A percentile compares a stretch with the other conserved stretches of the same genome.
phyloP scores from a whole-genome alignment of 2,329 filamentous ascomycete species.

The Juglanconis sp. region DNA sequence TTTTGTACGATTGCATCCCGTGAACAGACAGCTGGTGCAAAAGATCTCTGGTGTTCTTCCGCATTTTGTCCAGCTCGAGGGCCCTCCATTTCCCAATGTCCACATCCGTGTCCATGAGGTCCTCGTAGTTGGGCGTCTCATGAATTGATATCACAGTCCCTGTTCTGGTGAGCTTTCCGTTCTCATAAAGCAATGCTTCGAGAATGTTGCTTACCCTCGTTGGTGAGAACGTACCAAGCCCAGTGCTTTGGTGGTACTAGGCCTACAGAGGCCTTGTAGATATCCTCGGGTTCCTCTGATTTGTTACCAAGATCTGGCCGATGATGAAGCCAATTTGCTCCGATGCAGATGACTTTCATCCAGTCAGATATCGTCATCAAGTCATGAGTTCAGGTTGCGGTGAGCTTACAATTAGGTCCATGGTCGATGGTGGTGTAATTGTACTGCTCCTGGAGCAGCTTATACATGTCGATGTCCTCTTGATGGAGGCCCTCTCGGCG shows the following conservation, averaged over 20 bases:
- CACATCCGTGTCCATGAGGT: slow-evolving; percentile 23
- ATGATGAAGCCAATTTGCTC: slow-evolving; percentile 62
- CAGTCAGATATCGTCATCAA: not conserved
- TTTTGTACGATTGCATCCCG: slow-evolving; percentile 35
- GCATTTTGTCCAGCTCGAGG: slow-evolving; percentile 32
- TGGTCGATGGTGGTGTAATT: slow-evolving; percentile 73
- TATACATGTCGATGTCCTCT: slow-evolving; percentile 34
- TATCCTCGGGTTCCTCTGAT: not conserved
- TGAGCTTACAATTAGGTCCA: slow-evolving; percentile 55
- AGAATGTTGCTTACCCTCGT: slow-evolving; percentile 48
- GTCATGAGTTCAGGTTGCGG: slow-evolving; percentile 19
- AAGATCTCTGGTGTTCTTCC: slow-evolving; percentile 36
- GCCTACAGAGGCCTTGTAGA: slow-evolving; percentile 13
- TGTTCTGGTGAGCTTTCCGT: slow-evolving; percentile 27
- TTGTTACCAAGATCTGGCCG: slow-evolving; percentile 26
- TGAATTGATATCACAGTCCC: slow-evolving; percentile 69
- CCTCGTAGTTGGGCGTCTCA: slow-evolving; percentile 46
- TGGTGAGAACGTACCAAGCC: slow-evolving; percentile 69
- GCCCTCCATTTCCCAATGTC: slow-evolving; percentile 22
- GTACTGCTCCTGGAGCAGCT: slow-evolving; percentile 67
- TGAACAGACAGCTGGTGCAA: slow-evolving; percentile 36
- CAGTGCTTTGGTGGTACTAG: slow-evolving; percentile 48
- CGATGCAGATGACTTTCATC: slow-evolving; percentile 60
- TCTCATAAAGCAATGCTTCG: not conserved
- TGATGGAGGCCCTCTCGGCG: not conserved